Percentiles rank a stretch among this genome's conserved stretches.
phyloP scores from a whole-genome alignment of 1,139 yeast genomes.

The Tardiomyces digboiensis region DNA sequence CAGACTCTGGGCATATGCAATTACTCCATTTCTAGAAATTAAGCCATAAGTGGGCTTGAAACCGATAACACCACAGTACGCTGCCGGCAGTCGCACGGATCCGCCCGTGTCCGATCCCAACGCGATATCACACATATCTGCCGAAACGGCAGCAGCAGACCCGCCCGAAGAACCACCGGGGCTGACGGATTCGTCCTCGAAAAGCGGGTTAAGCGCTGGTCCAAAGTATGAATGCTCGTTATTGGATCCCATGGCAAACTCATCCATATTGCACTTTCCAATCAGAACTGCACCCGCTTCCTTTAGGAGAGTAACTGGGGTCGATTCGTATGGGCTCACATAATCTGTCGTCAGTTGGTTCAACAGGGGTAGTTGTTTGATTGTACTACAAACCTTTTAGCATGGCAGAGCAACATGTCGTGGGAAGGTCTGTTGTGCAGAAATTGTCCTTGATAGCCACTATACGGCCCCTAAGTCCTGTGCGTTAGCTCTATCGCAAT shows the following conservation, averaged over 20 bases:
- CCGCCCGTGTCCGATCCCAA: constrained; percentile 98
- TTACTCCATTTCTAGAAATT: constrained; percentile 83
- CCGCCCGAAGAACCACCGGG: constrained; percentile 98
- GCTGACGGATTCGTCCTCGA: constrained; percentile 29
- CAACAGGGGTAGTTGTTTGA: constrained; percentile 1
- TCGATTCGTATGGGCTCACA: constrained; percentile 72
- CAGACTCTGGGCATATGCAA: constrained; percentile 87
- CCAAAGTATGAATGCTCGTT: constrained; percentile 50
- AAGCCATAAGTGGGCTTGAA: constrained; percentile 93
- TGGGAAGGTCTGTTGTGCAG: constrained; percentile 49
- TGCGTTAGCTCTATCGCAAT: no score
- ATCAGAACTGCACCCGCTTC: constrained; percentile 43
- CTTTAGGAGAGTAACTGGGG: constrained; percentile 50
- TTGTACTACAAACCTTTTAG: constrained; percentile 22
- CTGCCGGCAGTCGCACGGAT: constrained; percentile 84
- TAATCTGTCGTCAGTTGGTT: constrained; percentile 34
- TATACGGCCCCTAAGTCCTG: constrained; percentile 19
- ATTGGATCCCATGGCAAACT: constrained; percentile 89
- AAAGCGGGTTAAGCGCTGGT: constrained; percentile 55
- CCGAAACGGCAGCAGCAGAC: constrained; percentile 84
- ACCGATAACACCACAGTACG: constrained; percentile 75
- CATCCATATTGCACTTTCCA: constrained; percentile 94
- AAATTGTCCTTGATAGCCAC: constrained; percentile 72
- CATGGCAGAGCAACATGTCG: constrained; percentile 70
- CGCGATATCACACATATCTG: constrained; percentile 52